phyloP scores from a whole-genome alignment of 805 yeast species.

The Millerago galiae region DNA sequence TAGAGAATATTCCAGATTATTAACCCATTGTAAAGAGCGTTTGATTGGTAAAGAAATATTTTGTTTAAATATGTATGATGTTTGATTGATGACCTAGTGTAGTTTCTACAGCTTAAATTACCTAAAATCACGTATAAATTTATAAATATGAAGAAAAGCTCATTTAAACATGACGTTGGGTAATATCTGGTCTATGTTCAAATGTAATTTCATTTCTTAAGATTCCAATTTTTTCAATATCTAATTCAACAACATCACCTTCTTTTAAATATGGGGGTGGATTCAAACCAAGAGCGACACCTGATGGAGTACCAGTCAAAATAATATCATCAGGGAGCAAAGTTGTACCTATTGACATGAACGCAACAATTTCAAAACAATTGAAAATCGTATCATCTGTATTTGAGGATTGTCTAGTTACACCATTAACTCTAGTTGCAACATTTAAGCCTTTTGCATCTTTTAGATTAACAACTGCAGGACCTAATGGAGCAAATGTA shows the following conservation, averaged over 20 bases:
- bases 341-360: conserved; percentile 45
- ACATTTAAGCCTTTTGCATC: conserved; percentile 30
- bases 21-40: conserved; percentile 45
- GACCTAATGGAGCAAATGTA: conserved; percentile 53
- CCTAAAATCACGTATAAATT: too few relatives aligned
- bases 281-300: conserved; percentile 44
- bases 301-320: conserved; percentile 52
- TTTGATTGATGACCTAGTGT: neutral
- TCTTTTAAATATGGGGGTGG: conserved; percentile 36
- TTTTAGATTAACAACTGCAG: conserved; percentile 33
- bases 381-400: conserved; percentile 44
- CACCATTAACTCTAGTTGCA: conserved; percentile 40
- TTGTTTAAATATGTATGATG: conserved; percentile 39
- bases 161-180: neutral
- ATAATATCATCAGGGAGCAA: conserved; percentile 47
- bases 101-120: too few relatives aligned
- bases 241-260: conserved; percentile 38
- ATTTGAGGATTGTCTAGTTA: conserved; percentile 36
- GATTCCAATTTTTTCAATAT: conserved; percentile 37
- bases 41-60: conserved; percentile 38
- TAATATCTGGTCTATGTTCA: conserved; percentile 12
- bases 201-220: conserved; percentile 31
- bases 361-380: conserved; percentile 37
- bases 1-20: conserved; percentile 41
- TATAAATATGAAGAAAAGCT: neutral